Percentiles rank a stretch among this genome's conserved stretches.
phyloP scores from a whole-genome alignment of 768 basidiomycete species.

The Naematelia aurantialba region DNA sequence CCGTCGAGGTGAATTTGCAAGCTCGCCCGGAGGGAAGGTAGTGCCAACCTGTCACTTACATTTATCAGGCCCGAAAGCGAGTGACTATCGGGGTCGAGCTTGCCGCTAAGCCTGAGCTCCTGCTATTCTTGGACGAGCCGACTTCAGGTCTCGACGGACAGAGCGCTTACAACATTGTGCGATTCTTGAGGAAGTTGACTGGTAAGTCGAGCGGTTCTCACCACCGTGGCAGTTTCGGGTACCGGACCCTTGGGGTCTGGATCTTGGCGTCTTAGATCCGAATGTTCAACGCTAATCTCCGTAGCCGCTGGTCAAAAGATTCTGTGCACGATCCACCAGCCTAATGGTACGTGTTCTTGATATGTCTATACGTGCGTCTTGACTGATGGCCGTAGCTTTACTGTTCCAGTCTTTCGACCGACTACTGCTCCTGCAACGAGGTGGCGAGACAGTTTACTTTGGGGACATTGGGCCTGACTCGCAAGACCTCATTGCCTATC shows the following conservation, averaged over 20 bases:
- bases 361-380: background rate
- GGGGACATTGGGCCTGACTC: conserved; percentile 60
- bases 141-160: conserved; percentile 66
- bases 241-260: too few relatives aligned
- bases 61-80: conserved; percentile 64
- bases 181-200: conserved; percentile 70
- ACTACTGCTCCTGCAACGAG: conserved; percentile 69
- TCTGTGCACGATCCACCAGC: conserved; percentile 87
- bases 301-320: conserved; percentile 74
- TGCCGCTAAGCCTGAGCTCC: conserved; percentile 75
- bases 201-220: too few relatives aligned
- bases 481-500: conserved; percentile 66
- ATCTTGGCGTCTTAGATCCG: too few relatives aligned
- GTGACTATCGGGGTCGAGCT: conserved; percentile 84
- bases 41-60: background rate
- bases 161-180: conserved; percentile 51
- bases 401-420: conserved; percentile 79
- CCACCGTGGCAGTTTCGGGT: too few relatives aligned
- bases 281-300: background rate
- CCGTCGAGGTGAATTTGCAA: conserved; percentile 56
- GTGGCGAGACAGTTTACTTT: conserved; percentile 72
- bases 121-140: conserved; percentile 85
- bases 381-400: conserved; percentile 53
- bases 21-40: background rate
- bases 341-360: conserved; percentile 55